Conservation (phyloP, 2,329 filamentous ascomycete species). For the Ceratocystis destructans region DNA sequence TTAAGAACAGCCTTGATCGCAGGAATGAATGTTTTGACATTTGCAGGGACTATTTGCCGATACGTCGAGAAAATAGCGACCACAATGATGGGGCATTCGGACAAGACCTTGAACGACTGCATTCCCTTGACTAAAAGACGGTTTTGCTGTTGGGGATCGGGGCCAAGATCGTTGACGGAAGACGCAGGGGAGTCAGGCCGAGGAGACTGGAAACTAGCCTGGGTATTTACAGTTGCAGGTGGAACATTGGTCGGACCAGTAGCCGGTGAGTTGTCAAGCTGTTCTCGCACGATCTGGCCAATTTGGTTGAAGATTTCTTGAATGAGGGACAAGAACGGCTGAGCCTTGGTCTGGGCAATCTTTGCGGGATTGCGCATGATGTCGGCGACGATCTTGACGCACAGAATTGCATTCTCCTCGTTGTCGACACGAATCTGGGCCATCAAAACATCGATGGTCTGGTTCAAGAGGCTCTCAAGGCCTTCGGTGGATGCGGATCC, state of each 20-base stretch:
- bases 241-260: conserved; percentile 39
- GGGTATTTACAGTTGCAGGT: conserved; percentile 45
- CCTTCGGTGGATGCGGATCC: conserved; percentile 58
- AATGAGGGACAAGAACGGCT: conserved; percentile 80
- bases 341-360: conserved; percentile 62
- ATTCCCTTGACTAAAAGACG: conserved; percentile 80
- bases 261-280: conserved; percentile 65
- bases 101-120: conserved; percentile 97
- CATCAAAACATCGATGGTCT: conserved; percentile 85
- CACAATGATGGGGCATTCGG: conserved; percentile 96
- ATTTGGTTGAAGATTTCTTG: conserved; percentile 93
- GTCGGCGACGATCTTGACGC: conserved; percentile 96
- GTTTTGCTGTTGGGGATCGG: conserved; percentile 66
- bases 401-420: conserved; percentile 96
- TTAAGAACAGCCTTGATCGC: conserved; percentile 82
- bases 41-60: conserved; percentile 60
- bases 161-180: conserved; percentile 64
- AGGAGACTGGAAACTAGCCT: conserved; percentile 70
- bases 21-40: conserved; percentile 85
- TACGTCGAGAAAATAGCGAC: conserved; percentile 97
- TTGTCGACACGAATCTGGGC: conserved; percentile 80
- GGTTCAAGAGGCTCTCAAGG: conserved; percentile 75
- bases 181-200: conserved; percentile 80
- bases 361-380: conserved; percentile 87
- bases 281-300: conserved; percentile 87